Evolutionary conservation across 352 stramenopile species (phyloP).

Genomic region (Phytophthora uliginosa): DNA sequence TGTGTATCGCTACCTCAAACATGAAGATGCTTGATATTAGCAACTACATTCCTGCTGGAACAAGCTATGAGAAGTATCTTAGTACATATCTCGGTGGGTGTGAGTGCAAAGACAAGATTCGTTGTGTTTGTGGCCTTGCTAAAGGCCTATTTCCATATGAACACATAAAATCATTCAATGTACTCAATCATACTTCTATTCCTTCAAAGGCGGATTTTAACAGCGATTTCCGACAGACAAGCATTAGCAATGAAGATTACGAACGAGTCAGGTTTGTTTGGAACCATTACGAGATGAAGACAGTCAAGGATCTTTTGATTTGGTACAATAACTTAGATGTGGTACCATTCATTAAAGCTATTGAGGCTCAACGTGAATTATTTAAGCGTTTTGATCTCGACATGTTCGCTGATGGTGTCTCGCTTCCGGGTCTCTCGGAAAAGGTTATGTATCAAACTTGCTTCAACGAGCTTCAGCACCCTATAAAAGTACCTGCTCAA

Average conservation of each 20-base stretch:
- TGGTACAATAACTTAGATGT: not conserved
- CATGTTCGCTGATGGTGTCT: not conserved
- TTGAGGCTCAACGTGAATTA: not conserved
- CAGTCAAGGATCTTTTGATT: not conserved
- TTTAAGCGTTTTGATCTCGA: not conserved
- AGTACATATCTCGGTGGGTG: conserved; percentile 42
- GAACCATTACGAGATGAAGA: not conserved
- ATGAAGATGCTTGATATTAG: conserved; percentile 45
- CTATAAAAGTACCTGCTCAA: too few species aligned
- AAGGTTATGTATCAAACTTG: not conserved
- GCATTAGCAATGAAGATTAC: too few species aligned
- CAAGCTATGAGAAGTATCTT: conserved; percentile 39
- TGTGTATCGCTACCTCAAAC: conserved; percentile 37
- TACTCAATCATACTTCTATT: not conserved
- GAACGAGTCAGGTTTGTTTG: not conserved
- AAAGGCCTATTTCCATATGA: not conserved
- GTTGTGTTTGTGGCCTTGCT: conserved; percentile 28
- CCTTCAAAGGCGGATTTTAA: too few species aligned
- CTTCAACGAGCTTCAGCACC: too few species aligned
- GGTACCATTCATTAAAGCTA: not conserved
- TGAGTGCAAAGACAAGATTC: conserved; percentile 47
- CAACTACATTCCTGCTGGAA: conserved; percentile 28
- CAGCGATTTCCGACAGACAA: too few species aligned
- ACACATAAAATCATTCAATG: not conserved
- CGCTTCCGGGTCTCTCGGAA: not conserved